Percentiles rank a stretch among this genome's conserved stretches.
Conservation (phyloP, 768 basidiomycete genomes). For the Udeniomyces megalosporus region DNA sequence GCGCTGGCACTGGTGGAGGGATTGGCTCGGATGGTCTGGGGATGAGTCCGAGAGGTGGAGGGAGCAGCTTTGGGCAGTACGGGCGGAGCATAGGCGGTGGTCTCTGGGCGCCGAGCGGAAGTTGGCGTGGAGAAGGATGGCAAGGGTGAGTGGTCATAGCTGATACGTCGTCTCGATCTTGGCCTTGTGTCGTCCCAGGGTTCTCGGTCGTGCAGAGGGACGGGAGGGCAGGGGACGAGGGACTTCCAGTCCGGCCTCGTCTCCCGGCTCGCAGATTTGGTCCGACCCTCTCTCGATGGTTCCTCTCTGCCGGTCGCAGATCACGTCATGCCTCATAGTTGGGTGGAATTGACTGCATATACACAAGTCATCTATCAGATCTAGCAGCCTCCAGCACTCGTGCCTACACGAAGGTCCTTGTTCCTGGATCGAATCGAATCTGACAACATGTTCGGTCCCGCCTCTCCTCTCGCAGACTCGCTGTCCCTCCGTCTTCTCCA, state of each 20-base stretch:
- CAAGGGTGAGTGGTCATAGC: slow-evolving; percentile 14
- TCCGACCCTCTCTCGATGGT: neutral
- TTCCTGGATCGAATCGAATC: no score
- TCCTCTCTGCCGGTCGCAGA: neutral
- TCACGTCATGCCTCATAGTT: no score
- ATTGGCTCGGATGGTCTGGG: neutral
- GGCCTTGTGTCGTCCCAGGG: neutral
- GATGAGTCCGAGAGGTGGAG: neutral
- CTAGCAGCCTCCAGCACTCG: no score
- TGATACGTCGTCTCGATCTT: neutral
- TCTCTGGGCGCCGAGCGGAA: slow-evolving; percentile 10
- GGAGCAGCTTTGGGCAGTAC: neutral
- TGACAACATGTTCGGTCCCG: no score
- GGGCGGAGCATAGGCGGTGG: neutral
- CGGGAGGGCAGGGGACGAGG: neutral
- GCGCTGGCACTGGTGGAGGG: neutral
- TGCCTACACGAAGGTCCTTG: no score
- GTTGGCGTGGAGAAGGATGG: slow-evolving; percentile 16
- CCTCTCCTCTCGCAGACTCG: neutral
- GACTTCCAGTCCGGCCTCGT: neutral
- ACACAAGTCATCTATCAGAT: no score
- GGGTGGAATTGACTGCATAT: no score
- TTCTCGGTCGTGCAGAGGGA: neutral
- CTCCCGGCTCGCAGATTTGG: neutral
- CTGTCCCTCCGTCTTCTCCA: slow-evolving; percentile 8